These are phyloP conservation scores for Penicillium silybi DNA, from an alignment of 495 filamentous ascomycete species.

Conservation along the genomic window DNA sequence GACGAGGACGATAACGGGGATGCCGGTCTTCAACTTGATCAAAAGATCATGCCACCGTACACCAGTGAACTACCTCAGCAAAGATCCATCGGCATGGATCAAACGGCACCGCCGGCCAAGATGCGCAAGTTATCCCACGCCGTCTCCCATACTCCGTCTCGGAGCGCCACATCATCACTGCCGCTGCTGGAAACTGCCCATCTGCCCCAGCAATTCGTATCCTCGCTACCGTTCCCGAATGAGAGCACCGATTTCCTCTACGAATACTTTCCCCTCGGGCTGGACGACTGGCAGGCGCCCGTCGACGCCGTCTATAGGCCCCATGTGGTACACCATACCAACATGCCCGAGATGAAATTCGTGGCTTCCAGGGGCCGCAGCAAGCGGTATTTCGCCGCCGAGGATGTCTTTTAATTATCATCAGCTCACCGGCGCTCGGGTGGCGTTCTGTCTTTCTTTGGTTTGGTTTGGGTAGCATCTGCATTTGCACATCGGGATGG, in stretches of 20 bases:
- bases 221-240: slow-evolving; percentile 51
- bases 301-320: slow-evolving; percentile 92
- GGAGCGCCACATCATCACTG: slow-evolving; percentile 31
- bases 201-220: slow-evolving; percentile 35
- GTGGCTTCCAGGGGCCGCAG: slow-evolving; percentile 63
- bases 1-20: slow-evolving; percentile 60
- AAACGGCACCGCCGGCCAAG: slow-evolving; percentile 35
- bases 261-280: slow-evolving; percentile 84
- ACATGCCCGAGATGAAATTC: slow-evolving; percentile 73
- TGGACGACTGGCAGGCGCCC: slow-evolving; percentile 90
- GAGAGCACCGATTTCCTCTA: slow-evolving; percentile 80
- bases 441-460: slow-evolving; percentile 5
- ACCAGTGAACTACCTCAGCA: slow-evolving; percentile 26
- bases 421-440: slow-evolving; percentile 3
- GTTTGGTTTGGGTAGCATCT: slow-evolving; percentile 16
- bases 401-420: slow-evolving; percentile 43
- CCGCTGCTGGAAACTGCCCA: slow-evolving; percentile 39
- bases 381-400: slow-evolving; percentile 79
- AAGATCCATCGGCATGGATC: slow-evolving; percentile 19
- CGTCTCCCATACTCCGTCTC: slow-evolving; percentile 28
- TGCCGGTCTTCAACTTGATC: slow-evolving; percentile 20
- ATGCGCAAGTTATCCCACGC: slow-evolving; percentile 42
- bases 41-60: slow-evolving; percentile 24
- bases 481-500: slow-evolving; percentile 16
- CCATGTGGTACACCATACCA: slow-evolving; percentile 87